phyloP scores from a whole-genome alignment of 495 filamentous ascomycete genomes.

The Neurospora sp. region DNA sequence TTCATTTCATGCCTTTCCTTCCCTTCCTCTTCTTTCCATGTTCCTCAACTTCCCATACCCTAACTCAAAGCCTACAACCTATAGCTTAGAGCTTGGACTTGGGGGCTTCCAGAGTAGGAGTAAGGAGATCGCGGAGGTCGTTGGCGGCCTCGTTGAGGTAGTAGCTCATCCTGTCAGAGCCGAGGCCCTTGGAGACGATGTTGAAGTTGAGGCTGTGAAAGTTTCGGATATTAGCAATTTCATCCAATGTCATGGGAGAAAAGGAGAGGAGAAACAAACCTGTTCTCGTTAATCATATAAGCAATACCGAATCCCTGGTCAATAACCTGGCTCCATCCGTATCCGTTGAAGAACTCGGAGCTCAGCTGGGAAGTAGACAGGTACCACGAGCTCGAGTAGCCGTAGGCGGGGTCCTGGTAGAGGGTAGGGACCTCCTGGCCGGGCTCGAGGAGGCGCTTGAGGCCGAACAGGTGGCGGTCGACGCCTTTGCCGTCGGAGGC shows the following conservation, averaged over 20 bases:
- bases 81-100: slow-evolving; percentile 79
- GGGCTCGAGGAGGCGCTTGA: slow-evolving; percentile 81
- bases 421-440: slow-evolving; percentile 74
- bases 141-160: slow-evolving; percentile 87
- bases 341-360: slow-evolving; percentile 97
- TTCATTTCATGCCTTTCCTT: neutral
- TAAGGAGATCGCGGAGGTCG: slow-evolving; percentile 80
- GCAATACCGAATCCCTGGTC: slow-evolving; percentile 95
- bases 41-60: neutral
- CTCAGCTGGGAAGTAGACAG: slow-evolving; percentile 81
- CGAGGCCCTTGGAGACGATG: slow-evolving; percentile 87
- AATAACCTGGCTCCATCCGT: slow-evolving; percentile 98
- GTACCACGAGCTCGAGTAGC: slow-evolving; percentile 83
- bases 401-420: slow-evolving; percentile 77
- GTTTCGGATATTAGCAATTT: slow-evolving; percentile 2
- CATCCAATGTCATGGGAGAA: neutral
- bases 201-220: slow-evolving; percentile 83
- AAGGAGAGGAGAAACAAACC: slow-evolving; percentile 28
- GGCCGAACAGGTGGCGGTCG: slow-evolving; percentile 90
- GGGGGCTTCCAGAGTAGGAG: slow-evolving; percentile 69
- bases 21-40: neutral
- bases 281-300: slow-evolving; percentile 99
- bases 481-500: slow-evolving; percentile 89
- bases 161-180: slow-evolving; percentile 86
- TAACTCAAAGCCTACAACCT: neutral